Conservation (phyloP, 352 stramenopile genomes). For the Globisporangium mamillatum region DNA sequence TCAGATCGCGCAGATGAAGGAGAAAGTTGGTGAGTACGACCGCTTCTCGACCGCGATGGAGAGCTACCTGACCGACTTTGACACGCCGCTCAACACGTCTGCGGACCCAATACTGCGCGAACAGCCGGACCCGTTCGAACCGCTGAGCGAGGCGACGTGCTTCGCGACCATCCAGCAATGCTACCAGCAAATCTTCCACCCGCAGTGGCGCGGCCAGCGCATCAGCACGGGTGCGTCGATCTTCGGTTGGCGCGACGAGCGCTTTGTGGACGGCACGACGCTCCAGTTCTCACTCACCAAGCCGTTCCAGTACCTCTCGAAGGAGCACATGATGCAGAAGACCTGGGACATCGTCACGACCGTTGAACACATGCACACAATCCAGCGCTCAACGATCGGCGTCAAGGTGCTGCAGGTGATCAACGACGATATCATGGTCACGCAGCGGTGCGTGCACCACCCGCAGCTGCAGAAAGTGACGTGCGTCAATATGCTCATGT, state of each 20-base stretch:
- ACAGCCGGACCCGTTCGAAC: slow-evolving; percentile 6
- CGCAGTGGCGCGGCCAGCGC: slow-evolving; percentile 32
- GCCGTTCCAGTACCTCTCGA: slow-evolving; percentile 24
- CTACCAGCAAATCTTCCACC: slow-evolving; percentile 49
- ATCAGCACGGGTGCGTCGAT: slow-evolving; percentile 43
- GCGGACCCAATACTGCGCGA: slow-evolving; percentile 11
- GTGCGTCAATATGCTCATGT: slow-evolving; percentile 58
- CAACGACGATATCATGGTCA: slow-evolving; percentile 43
- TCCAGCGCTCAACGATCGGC: slow-evolving; percentile 47
- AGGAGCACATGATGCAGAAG: slow-evolving; percentile 38
- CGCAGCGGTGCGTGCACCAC: slow-evolving; percentile 48
- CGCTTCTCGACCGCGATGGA: slow-evolving; percentile 39
- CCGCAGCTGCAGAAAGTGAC: slow-evolving; percentile 43
- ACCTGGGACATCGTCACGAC: slow-evolving; percentile 56
- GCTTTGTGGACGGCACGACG: slow-evolving; percentile 45
- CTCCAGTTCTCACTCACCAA: slow-evolving; percentile 48
- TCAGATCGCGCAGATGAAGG: slow-evolving; percentile 34
- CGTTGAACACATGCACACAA: slow-evolving; percentile 47
- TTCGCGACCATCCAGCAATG: slow-evolving; percentile 50
- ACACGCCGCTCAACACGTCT: slow-evolving; percentile 11
- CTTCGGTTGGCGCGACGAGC: slow-evolving; percentile 48
- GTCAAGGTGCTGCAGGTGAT: slow-evolving; percentile 47
- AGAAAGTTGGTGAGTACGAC: slow-evolving; percentile 35
- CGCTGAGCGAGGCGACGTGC: slow-evolving; percentile 29
- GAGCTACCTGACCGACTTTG: slow-evolving; percentile 31